Base-by-base conservation (phyloP, 352 stramenopile genomes). In the Phytopythium litorale region DNA sequence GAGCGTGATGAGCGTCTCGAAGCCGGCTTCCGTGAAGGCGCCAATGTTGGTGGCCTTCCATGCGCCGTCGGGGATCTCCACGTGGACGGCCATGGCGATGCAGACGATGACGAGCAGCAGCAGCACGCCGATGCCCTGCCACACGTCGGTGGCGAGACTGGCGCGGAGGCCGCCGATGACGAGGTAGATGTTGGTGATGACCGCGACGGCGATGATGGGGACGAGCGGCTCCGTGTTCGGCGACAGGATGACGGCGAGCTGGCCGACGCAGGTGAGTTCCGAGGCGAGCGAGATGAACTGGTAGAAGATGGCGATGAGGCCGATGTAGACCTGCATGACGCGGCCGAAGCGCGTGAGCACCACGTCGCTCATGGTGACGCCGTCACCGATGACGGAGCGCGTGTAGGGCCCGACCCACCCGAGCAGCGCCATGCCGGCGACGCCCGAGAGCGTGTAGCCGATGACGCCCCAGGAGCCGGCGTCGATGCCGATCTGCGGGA, bases 271-370 rank as follows among this genome's bases (percentile, higher is more conserved):
- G 42, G 84, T 91, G 59, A 89, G 67, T 65, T 92, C 84, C 7
- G 81, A 89, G 7, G 75, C 78, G 21, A 92, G 64, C 43, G 78
- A 92, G 70, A 92, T 89, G 59, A 92, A 89, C 71, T 93, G 84
- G 75, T 88, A 91, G 55, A 93, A 91, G 40, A 90, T 68, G 19
- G 84, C 77, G 50, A 91, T 81, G 59, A 87, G 66, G 18, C 71
- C 69, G 25, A 89, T 68, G 70, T 90, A 90, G 12, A 81, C 66
- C 49, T 92, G 81, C 78, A 89, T 88, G 23, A 72, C 46, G 48
- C 79, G 76, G 33, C 81, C 81, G 56, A 87, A 93, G 30, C 81
- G 78, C 40, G 66, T 73, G 70, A 70, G 65, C 50, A 87, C 72
- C 33, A 86, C 87, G 64, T 92, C 81, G 30, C 76, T 89, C 68